phyloP scores from a whole-genome alignment of 495 filamentous ascomycete species.

The Neurospora sp. region DNA sequence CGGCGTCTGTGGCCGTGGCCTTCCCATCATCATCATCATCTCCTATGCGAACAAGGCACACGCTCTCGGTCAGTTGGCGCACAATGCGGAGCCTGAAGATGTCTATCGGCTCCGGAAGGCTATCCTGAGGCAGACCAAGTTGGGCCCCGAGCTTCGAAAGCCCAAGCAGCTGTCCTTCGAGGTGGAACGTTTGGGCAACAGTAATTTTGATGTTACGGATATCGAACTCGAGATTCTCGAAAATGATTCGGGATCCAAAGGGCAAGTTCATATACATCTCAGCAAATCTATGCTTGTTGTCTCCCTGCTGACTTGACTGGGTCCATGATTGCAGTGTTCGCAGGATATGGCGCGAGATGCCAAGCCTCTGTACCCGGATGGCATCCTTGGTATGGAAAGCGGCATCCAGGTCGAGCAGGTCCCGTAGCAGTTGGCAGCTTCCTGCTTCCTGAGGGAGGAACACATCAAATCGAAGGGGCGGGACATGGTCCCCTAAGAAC shows the following conservation, averaged over 20 bases:
- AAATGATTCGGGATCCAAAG: constrained; percentile 39
- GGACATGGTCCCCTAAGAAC: constrained; percentile 23
- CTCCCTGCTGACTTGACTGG: not conserved
- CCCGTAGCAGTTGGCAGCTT: constrained; percentile 21
- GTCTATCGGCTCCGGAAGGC: constrained; percentile 27
- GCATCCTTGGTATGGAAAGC: constrained; percentile 41
- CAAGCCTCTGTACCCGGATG: constrained; percentile 28
- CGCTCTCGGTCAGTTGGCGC: constrained; percentile 36
- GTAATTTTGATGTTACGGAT: constrained; percentile 26
- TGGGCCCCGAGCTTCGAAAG: constrained; percentile 16
- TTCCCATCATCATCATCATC: not conserved
- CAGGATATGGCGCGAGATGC: constrained; percentile 32
- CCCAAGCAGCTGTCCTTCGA: constrained; percentile 31
- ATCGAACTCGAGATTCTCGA: constrained; percentile 31
- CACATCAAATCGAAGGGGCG: constrained; percentile 39
- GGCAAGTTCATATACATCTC: constrained; percentile 24
- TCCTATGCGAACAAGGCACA: constrained; percentile 31
- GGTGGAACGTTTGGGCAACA: constrained; percentile 30
- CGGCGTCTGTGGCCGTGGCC: not conserved
- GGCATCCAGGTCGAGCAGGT: constrained; percentile 31
- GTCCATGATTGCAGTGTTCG: constrained; percentile 36
- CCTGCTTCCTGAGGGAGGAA: constrained; percentile 34
- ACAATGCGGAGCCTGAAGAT: constrained; percentile 30
- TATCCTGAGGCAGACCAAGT: constrained; percentile 19
- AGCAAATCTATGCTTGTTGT: not conserved